These are phyloP conservation scores for Solanum aculeatissimum DNA, from an alignment of 305 asterid species.

Conservation along the genomic window DNA sequence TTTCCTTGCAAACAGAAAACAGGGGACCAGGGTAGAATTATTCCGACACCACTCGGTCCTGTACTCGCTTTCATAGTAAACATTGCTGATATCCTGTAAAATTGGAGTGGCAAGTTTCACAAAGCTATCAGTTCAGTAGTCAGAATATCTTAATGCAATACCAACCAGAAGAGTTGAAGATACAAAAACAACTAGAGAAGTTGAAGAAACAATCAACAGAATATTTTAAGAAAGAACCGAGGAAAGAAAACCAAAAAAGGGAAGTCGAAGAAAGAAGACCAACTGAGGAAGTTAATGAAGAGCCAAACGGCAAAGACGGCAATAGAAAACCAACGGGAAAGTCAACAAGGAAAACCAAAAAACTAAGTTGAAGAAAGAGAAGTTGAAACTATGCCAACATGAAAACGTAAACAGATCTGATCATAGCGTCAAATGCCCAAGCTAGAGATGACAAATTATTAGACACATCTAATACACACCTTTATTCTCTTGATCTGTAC, in stretches of 20 bases:
- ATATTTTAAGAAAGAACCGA: background rate
- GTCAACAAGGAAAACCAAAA: background rate
- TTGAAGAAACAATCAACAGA: background rate
- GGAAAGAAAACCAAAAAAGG: background rate
- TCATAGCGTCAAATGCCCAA: background rate
- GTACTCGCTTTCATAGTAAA: conserved; percentile 71
- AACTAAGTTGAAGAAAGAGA: background rate
- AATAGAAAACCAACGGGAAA: background rate
- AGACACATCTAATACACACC: conserved; percentile 19
- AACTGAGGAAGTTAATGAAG: background rate
- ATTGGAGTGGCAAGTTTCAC: background rate
- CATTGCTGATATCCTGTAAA: conserved; percentile 62
- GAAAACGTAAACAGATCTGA: background rate
- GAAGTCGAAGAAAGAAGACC: background rate
- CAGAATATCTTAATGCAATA: background rate
- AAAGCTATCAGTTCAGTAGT: background rate
- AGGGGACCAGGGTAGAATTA: conserved; percentile 49
- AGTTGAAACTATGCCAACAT: background rate
- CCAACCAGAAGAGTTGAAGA: background rate
- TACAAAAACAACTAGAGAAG: background rate
- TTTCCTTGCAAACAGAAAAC: conserved; percentile 82
- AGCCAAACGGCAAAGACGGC: background rate
- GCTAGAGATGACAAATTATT: background rate
- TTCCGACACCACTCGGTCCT: conserved; percentile 94
- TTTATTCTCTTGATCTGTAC: conserved; percentile 58